Conservation (phyloP, 148 eudicot species). For the Cornus controversa region DNA sequence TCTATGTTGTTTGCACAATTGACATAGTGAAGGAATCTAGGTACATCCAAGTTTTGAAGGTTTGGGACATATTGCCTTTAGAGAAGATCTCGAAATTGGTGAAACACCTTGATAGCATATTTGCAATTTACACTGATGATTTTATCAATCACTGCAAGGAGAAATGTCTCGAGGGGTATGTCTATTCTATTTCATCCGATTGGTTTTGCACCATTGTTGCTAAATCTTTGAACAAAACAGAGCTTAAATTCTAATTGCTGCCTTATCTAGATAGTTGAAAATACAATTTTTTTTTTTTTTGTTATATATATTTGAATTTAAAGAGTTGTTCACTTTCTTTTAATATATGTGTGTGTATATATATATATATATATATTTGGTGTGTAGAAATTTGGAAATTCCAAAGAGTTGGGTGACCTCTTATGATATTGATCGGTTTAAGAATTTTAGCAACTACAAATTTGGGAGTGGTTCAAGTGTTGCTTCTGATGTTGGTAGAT, state of each 20-base stretch:
- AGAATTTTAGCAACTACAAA: slow-evolving; percentile 15
- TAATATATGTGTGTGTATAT: not conserved
- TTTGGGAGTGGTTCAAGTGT: slow-evolving; percentile 7
- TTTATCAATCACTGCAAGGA: slow-evolving; percentile 43
- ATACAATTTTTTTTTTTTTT: not conserved
- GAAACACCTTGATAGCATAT: slow-evolving; percentile 53
- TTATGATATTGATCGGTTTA: slow-evolving; percentile 30
- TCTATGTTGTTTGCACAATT: slow-evolving; percentile 53
- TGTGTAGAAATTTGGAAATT: slow-evolving; percentile 43
- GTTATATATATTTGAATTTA: not conserved
- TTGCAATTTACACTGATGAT: slow-evolving; percentile 45
- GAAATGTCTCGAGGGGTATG: slow-evolving; percentile 54
- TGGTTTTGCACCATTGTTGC: not conserved
- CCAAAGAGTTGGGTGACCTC: slow-evolving; percentile 47
- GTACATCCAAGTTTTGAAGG: slow-evolving; percentile 49
- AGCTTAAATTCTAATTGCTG: not conserved
- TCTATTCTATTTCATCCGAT: not conserved
- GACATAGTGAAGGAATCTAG: slow-evolving; percentile 44
- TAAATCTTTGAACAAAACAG: too few relatives aligned
- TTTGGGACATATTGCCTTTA: slow-evolving; percentile 64
- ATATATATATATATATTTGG: too few relatives aligned
- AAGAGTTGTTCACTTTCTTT: not conserved
- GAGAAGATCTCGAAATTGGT: slow-evolving; percentile 46
- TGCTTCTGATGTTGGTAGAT: slow-evolving; percentile 22
- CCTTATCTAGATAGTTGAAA: not conserved